Base-by-base conservation (phyloP, 2,329 filamentous ascomycete genomes). In the Myriosclerotinia scirpicola region DNA sequence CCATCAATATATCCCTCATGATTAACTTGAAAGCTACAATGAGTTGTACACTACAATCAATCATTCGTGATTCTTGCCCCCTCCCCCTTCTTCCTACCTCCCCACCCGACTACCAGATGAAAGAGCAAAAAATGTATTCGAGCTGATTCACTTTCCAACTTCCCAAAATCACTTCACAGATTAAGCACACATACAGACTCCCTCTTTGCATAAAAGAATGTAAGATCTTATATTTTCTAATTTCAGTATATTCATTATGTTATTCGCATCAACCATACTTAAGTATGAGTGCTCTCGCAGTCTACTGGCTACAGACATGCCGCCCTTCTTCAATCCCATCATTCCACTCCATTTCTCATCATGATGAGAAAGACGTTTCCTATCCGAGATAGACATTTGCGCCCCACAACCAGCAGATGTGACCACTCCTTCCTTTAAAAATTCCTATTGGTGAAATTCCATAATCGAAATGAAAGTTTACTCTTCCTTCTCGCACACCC, bases 181-280 rank as follows among this genome's bases (percentile, higher is more conserved):
- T 6, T 12, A 20, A 1, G 14, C 11, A 5, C n/a, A 58, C 22
- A 44, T 12, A 14, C 30, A 22, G 20, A 36, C 6, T 22, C 2
- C 7, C 48, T 22, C 26, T 36, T 34, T 42, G 63, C 65, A 63
- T 36, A 63, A 56, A 54, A 42, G 53, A 59, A 65, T 65, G 36
- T 67, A 26, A 26, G 26, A 26, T 26, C 26, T 26, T 26, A 40
- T 64, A 52, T 65, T 54, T 54, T 64, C 22, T 60, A 60, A 34
- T 65, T 60, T 65, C 54, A 53, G 65, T 64, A 67, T 67, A 54
- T 64, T 69, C 67, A 67, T 69, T 69, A 65, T 66, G 59, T 53
- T 69, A 44, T 40, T 68, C 30, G 53, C 67, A 64, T 67, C 59
- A 60, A 53, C 46, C 63, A 65, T 59, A 52, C 52, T 34, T 54